Percentiles rank a stretch among this genome's conserved stretches.
These are phyloP conservation scores for Yarrowia hollandica DNA, from an alignment of 805 yeast genomes.

Conservation along the genomic window DNA sequence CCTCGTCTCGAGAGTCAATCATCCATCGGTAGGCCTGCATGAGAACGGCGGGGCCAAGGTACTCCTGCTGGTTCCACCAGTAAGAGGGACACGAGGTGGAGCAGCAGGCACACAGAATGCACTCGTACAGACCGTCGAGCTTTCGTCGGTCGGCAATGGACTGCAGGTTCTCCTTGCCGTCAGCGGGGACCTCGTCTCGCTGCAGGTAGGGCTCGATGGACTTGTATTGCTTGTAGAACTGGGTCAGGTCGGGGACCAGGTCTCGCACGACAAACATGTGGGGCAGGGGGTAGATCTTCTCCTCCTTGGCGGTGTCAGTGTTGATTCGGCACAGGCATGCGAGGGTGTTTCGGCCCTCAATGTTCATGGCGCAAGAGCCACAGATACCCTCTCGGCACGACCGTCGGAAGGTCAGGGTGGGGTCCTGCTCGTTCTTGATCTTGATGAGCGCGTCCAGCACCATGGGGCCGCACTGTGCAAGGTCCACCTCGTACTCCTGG, in stretches of 20 bases:
- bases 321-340: conserved; percentile 97
- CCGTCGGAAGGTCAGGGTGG: conserved; percentile 94
- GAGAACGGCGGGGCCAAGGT: conserved; percentile 96
- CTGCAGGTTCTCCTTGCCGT: conserved; percentile 92
- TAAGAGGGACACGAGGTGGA: conserved; percentile 98
- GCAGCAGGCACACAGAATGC: conserved; percentile 98
- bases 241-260: conserved; percentile 95
- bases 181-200: conserved; percentile 73
- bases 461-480: conserved; percentile 96
- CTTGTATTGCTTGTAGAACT: conserved; percentile 97
- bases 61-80: conserved; percentile 99
- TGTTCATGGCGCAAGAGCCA: conserved; percentile 99
- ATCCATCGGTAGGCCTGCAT: conserved; percentile 99
- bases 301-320: conserved; percentile 66
- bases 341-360: conserved; percentile 94
- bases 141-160: conserved; percentile 90
- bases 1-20: conserved; percentile 95
- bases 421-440: conserved; percentile 94
- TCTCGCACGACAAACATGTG: conserved; percentile 98
- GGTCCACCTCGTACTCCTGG: conserved; percentile 79
- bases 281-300: conserved; percentile 93
- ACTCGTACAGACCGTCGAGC: conserved; percentile 94
- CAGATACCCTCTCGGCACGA: conserved; percentile 99
- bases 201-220: conserved; percentile 96
- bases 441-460: conserved; percentile 90